Conservation (phyloP, 2,329 filamentous ascomycete genomes). For the Diaporthe sp. region DNA sequence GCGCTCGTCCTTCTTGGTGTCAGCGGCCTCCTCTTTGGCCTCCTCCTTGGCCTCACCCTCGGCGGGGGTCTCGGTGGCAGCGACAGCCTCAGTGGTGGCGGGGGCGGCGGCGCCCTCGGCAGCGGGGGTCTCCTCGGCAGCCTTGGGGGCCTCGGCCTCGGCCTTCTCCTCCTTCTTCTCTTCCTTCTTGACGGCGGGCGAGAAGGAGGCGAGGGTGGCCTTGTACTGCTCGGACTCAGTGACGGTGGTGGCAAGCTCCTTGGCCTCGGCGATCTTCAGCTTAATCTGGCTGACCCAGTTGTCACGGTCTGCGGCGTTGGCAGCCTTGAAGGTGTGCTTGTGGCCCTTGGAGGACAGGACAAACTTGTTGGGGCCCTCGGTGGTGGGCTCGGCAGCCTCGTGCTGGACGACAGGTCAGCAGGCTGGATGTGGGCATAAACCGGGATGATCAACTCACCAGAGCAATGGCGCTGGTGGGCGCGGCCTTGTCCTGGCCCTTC, state of each 20-base stretch:
- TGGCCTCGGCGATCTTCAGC: slow-evolving; percentile 85
- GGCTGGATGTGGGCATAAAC: not conserved
- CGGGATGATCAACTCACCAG: slow-evolving; percentile 68
- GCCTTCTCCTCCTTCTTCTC: slow-evolving; percentile 57
- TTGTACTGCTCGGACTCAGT: slow-evolving; percentile 89
- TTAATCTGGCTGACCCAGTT: slow-evolving; percentile 91
- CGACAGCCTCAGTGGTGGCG: slow-evolving; percentile 42
- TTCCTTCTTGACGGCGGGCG: slow-evolving; percentile 59
- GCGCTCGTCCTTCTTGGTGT: slow-evolving; percentile 66
- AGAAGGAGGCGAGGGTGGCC: slow-evolving; percentile 78
- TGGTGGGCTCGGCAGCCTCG: slow-evolving; percentile 75
- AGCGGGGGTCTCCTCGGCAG: slow-evolving; percentile 46
- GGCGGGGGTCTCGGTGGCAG: slow-evolving; percentile 44
- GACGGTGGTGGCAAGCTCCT: slow-evolving; percentile 79
- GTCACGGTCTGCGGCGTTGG: slow-evolving; percentile 80
- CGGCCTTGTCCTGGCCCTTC: slow-evolving; percentile 82
- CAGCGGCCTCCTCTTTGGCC: slow-evolving; percentile 54
- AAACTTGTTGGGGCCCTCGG: slow-evolving; percentile 85
- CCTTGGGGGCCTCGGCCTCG: slow-evolving; percentile 44
- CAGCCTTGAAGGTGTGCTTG: slow-evolving; percentile 94
- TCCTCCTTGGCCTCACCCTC: slow-evolving; percentile 43
- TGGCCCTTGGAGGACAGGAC: slow-evolving; percentile 85
- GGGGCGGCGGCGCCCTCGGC: slow-evolving; percentile 48
- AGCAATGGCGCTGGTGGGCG: slow-evolving; percentile 84
- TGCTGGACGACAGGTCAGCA: slow-evolving; percentile 50